These are phyloP conservation scores for Phlegmacium glaucopus DNA, from an alignment of 768 basidiomycete genomes.

Conservation along the genomic window DNA sequence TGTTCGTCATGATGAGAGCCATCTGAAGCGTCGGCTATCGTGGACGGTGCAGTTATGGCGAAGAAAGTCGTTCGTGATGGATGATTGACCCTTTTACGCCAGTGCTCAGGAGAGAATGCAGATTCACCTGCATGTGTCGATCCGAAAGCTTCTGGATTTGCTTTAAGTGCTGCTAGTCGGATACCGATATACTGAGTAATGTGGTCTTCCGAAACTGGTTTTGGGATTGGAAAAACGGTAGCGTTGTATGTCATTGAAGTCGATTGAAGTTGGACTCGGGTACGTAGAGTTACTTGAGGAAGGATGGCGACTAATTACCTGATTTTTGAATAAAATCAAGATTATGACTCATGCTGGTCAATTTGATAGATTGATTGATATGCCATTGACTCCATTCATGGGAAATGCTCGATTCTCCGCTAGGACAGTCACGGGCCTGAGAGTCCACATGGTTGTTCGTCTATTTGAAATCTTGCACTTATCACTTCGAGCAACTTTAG, in stretches of 20 bases:
- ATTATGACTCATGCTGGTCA: too few species aligned
- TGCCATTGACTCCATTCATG: too few species aligned
- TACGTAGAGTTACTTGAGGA: background rate
- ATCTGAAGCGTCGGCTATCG: background rate
- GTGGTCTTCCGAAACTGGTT: constrained; percentile 15
- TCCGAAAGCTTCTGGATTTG: constrained; percentile 26
- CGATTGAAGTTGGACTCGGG: background rate
- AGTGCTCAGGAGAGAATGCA: constrained; percentile 17
- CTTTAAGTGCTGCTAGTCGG: constrained; percentile 23
- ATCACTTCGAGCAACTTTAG: background rate
- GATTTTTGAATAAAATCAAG: too few species aligned
- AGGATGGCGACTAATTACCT: too few species aligned
- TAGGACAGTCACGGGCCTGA: background rate
- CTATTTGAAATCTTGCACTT: background rate
- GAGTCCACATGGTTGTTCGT: too few species aligned
- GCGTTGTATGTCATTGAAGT: background rate
- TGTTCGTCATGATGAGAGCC: background rate
- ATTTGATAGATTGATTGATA: too few species aligned
- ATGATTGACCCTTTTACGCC: constrained; percentile 22
- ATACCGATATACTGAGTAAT: constrained; percentile 18
- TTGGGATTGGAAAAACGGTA: constrained; percentile 14
- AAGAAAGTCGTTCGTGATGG: constrained; percentile 18
- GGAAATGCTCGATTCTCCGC: too few species aligned
- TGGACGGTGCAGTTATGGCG: constrained; percentile 4
- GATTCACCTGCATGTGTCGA: constrained; percentile 23